A percentile compares a stretch with the other conserved stretches of the same genome.
Conservation (phyloP, 2,329 filamentous ascomycete genomes). For the Colletotrichum sp. region DNA sequence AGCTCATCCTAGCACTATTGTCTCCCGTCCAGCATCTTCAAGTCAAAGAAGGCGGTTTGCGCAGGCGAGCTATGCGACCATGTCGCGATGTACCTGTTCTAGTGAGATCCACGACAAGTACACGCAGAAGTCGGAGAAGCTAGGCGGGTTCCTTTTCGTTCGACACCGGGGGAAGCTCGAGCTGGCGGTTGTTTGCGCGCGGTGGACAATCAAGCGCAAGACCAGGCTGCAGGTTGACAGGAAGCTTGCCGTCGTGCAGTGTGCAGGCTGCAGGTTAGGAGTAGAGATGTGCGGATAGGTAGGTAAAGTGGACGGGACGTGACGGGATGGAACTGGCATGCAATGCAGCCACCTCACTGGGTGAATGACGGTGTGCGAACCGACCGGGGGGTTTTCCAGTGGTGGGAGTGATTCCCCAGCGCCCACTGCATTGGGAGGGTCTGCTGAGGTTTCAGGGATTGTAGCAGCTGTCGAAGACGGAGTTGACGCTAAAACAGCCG, state of each 20-base stretch:
- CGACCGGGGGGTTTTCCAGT: slow-evolving; percentile 6
- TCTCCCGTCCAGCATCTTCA: slow-evolving; percentile 21
- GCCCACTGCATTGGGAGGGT: background rate
- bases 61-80: slow-evolving; percentile 13
- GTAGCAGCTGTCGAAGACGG: slow-evolving; percentile 9
- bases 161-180: background rate
- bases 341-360: background rate
- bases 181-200: background rate
- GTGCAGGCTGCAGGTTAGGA: slow-evolving; percentile 3
- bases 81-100: slow-evolving; percentile 9
- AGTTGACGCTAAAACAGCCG: slow-evolving; percentile 8
- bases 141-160: background rate
- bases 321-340: slow-evolving; percentile 9
- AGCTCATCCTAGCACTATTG: slow-evolving; percentile 72
- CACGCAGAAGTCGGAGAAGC: background rate
- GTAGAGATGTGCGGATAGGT: background rate
- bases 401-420: background rate
- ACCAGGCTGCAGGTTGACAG: background rate
- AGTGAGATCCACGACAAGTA: background rate
- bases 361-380: slow-evolving; percentile 19
- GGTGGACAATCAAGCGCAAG: background rate
- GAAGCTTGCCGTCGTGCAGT: background rate
- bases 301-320: background rate
- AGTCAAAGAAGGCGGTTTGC: background rate
- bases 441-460: slow-evolving; percentile 19